Conservation (phyloP, 495 filamentous ascomycete species). For the Aspergillus sclerotiicarbonarius region DNA sequence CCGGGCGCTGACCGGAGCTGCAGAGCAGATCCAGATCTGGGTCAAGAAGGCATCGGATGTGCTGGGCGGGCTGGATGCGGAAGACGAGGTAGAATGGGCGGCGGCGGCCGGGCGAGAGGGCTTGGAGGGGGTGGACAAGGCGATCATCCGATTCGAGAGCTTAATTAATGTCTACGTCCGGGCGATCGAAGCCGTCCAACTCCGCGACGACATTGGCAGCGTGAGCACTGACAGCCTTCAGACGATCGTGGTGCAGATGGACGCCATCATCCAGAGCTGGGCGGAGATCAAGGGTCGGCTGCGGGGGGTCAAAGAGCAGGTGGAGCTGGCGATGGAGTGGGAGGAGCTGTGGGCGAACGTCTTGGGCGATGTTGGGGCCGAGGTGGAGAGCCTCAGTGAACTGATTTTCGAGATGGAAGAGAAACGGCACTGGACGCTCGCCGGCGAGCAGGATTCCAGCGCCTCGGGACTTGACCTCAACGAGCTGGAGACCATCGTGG, state of each 20-base stretch:
- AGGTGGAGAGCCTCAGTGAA: constrained; percentile 78
- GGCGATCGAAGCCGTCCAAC: constrained; percentile 85
- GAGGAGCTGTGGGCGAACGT: constrained; percentile 95
- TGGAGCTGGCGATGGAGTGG: constrained; percentile 98
- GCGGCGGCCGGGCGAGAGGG: constrained; percentile 89
- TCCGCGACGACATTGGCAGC: constrained; percentile 68
- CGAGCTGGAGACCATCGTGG: constrained; percentile 90
- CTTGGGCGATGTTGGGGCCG: constrained; percentile 86
- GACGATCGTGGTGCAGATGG: constrained; percentile 79
- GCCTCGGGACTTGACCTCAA: constrained; percentile 75
- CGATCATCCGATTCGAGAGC: constrained; percentile 79
- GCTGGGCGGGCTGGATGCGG: constrained; percentile 77
- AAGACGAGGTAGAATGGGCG: constrained; percentile 97
- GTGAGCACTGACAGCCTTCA: constrained; percentile 67
- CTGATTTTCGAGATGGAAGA: constrained; percentile 98
- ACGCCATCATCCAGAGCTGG: constrained; percentile 82
- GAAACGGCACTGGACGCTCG: constrained; percentile 70
- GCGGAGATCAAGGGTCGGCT: constrained; percentile 70
- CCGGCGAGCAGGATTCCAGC: constrained; percentile 52
- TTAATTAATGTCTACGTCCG: constrained; percentile 85
- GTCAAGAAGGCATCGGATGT: constrained; percentile 87
- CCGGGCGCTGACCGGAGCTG: constrained; percentile 72
- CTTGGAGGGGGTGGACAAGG: constrained; percentile 82
- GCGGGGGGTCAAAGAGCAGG: constrained; percentile 77
- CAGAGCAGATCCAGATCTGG: constrained; percentile 90